These are phyloP conservation scores for Linanthus parryae DNA, from an alignment of 148 eudicot genomes.

Conservation along the genomic window DNA sequence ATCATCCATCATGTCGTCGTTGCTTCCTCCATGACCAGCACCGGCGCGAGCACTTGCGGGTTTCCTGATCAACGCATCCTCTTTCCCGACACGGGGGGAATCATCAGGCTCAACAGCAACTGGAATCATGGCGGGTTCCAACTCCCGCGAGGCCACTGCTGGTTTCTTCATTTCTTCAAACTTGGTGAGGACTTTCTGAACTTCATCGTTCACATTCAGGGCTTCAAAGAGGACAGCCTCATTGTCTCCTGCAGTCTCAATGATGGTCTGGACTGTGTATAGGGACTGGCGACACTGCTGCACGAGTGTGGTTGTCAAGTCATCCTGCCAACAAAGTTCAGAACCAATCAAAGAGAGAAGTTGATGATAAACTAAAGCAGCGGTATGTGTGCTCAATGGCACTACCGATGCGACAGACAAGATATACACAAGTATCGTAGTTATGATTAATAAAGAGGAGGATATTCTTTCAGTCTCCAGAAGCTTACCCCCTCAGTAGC, in stretches of 20 bases:
- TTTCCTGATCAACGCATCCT: constrained; percentile 63
- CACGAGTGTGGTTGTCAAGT: constrained; percentile 75
- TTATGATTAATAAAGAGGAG: too few species aligned
- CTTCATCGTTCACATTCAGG: constrained; percentile 86
- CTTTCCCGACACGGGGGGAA: constrained; percentile 55
- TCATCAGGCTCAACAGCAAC: constrained; percentile 93
- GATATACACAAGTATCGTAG: too few species aligned
- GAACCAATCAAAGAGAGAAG: not conserved
- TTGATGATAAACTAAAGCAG: not conserved
- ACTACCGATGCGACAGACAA: too few species aligned
- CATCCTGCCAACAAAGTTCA: constrained; percentile 54
- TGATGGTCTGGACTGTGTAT: constrained; percentile 62
- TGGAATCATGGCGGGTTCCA: constrained; percentile 89
- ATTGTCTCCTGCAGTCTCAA: constrained; percentile 78
- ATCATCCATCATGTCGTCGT: constrained; percentile 92
- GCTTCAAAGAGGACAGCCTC: constrained; percentile 97
- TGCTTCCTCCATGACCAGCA: constrained; percentile 39
- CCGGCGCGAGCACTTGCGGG: constrained; percentile 37
- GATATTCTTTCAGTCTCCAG: too few species aligned
- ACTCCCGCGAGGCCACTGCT: constrained; percentile 33
- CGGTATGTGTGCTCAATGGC: too few species aligned
- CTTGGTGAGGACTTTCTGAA: constrained; percentile 72
- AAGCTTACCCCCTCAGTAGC: too few species aligned
- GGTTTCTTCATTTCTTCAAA: constrained; percentile 75
- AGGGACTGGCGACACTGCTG: constrained; percentile 83